Evolutionary conservation across 1,139 yeast species (phyloP), one percentile per base, ranked within the genome.

Genomic region (Magnusiomyces sp.): DNA sequence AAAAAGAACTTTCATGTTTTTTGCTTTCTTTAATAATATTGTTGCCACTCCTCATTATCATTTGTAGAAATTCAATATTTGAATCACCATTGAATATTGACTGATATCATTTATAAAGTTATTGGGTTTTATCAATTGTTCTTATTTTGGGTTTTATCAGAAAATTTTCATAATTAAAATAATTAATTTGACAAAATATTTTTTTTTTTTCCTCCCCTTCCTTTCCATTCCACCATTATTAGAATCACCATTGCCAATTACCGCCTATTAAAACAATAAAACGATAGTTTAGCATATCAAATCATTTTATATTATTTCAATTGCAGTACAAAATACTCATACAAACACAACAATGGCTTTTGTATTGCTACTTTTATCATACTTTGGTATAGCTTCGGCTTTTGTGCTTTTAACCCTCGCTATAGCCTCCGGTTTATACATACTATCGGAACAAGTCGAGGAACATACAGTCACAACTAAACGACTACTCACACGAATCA

Each of bases 401-500:
- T 87, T 90, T 59, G 60, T 83, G 2, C 81, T 86, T 57, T 74
- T 88, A 48, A 80, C 87, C 0, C 68, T 82, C 49, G 78, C 87
- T 13, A 77, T 83, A 45, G 74, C 98, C 0, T 86, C 96, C 2
- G 97, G 95, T 1, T 72, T 92, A 40, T 92, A 90, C 70, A 89
- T 88, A 61, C 72, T 92, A 39, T 86, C 96, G 11, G 98, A 92
- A 64, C 71, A 89, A 43, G 95, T 92, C 14, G 99, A 92, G 63
- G 97, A 90, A 62, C 94, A 92, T 64, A 77, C 95, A 0, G 94
- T 84, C 54, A 80, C 90, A 48, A 85, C 98, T 17, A 84, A 79
- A 59, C 69, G 87, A 51, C 73, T 88, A 53, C 71, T 94, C 41
- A 74, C 72, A 48, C 72, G 80, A 54, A 65, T 80, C 49, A 88